Evolutionary conservation across 2,329 filamentous ascomycete genomes (phyloP).

Genomic region (Cladophialophora psammophila): DNA sequence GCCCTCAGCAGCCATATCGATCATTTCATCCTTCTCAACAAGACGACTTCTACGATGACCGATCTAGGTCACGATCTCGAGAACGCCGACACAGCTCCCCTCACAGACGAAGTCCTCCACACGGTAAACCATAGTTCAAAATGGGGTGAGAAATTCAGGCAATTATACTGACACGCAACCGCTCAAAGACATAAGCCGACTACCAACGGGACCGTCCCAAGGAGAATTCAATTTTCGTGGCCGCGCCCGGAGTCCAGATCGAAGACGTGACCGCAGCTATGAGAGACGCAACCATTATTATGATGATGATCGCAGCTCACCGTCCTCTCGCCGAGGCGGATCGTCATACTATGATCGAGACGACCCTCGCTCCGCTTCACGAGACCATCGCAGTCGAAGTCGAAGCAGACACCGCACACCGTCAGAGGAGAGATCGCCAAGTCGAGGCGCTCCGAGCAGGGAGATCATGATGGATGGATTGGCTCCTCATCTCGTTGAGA

Average conservation of each 20-base stretch:
- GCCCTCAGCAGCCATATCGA: slow-evolving; percentile 31
- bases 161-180: slow-evolving; percentile 49
- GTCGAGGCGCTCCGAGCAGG: slow-evolving; percentile 54
- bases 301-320: slow-evolving; percentile 44
- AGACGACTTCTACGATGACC: slow-evolving; percentile 58
- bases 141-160: slow-evolving; percentile 37
- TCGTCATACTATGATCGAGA: slow-evolving; percentile 57
- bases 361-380: slow-evolving; percentile 51
- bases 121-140: slow-evolving; percentile 50
- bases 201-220: slow-evolving; percentile 47
- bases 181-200: slow-evolving; percentile 49
- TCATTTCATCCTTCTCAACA: slow-evolving; percentile 43
- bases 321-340: slow-evolving; percentile 48
- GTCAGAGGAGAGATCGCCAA: slow-evolving; percentile 48
- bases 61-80: slow-evolving; percentile 49
- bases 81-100: slow-evolving; percentile 48
- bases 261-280: slow-evolving; percentile 43
- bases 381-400: slow-evolving; percentile 46
- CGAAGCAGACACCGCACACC: slow-evolving; percentile 43
- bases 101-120: slow-evolving; percentile 55
- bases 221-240: slow-evolving; percentile 46
- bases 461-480: slow-evolving; percentile 61
- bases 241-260: slow-evolving; percentile 46
- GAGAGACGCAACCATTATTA: slow-evolving; percentile 37
- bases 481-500: slow-evolving; percentile 58